These are phyloP conservation scores for Mortierella sp. DNA, from an alignment of 371 early-diverging fungal species.

Conservation along the genomic window DNA sequence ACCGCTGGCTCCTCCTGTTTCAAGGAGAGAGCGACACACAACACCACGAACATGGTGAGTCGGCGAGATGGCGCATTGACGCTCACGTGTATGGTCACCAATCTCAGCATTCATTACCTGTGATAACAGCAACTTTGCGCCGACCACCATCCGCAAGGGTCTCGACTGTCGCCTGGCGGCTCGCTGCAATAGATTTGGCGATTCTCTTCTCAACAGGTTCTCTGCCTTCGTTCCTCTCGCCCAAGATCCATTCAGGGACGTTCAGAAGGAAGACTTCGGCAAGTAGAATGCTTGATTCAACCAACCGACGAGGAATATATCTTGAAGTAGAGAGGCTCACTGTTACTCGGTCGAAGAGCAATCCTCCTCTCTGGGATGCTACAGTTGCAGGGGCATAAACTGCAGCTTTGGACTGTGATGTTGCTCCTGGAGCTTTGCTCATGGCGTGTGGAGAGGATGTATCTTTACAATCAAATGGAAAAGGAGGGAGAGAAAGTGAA, in stretches of 20 bases:
- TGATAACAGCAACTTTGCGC: constrained; percentile 39
- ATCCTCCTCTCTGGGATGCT: constrained; percentile 28
- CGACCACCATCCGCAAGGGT: constrained; percentile 30
- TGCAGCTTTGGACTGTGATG: background rate
- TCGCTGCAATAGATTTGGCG: constrained; percentile 28
- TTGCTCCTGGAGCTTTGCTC: background rate
- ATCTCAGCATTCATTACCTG: constrained; percentile 16
- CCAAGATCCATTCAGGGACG: constrained; percentile 44
- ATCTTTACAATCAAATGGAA: background rate
- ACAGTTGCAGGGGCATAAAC: constrained; percentile 29
- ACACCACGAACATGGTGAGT: too few relatives aligned
- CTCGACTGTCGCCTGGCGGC: constrained; percentile 11
- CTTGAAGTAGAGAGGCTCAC: constrained; percentile 26
- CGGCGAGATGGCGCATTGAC: too few relatives aligned
- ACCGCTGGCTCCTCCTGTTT: constrained; percentile 39
- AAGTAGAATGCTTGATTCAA: constrained; percentile 23
- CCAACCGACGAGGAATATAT: constrained; percentile 35
- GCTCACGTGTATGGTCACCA: background rate
- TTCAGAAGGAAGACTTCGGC: constrained; percentile 36
- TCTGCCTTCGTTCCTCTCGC: constrained; percentile 8
- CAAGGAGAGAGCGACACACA: background rate
- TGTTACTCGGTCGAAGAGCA: constrained; percentile 22
- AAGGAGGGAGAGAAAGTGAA: background rate
- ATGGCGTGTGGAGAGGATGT: constrained; percentile 6
- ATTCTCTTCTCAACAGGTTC: constrained; percentile 37